A percentile compares a stretch with the other conserved stretches of the same genome.
These are phyloP conservation scores for Xylariaceae sp. DNA, from an alignment of 2,329 filamentous ascomycete species.

Conservation along the genomic window DNA sequence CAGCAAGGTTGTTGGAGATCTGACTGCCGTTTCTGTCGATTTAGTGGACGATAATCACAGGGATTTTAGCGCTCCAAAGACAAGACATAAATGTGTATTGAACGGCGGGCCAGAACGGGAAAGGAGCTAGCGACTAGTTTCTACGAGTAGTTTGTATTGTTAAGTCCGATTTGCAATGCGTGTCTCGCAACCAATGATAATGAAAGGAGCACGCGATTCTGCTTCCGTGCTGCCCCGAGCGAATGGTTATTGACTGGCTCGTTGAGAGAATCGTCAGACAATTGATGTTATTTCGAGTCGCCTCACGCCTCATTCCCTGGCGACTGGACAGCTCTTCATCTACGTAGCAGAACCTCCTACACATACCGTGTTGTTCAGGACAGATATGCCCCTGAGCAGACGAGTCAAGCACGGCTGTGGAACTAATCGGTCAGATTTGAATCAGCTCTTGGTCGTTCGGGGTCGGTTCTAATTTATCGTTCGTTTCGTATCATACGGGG, in stretches of 20 bases:
- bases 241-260: neutral
- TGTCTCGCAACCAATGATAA: neutral
- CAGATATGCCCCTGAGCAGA: neutral
- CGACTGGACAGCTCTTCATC: too few relatives aligned
- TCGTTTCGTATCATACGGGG: neutral
- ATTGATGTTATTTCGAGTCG: neutral
- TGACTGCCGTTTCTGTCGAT: conserved; percentile 25
- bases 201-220: neutral
- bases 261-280: neutral
- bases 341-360: neutral
- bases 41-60: neutral
- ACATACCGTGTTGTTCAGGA: neutral
- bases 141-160: neutral
- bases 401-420: too few relatives aligned
- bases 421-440: too few relatives aligned
- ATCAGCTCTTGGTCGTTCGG: neutral
- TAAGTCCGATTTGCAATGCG: neutral
- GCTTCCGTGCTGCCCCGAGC: neutral
- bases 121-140: neutral
- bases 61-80: neutral
- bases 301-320: too few relatives aligned
- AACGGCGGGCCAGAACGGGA: neutral
- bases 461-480: too few relatives aligned
- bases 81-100: neutral
- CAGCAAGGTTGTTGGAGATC: conserved; percentile 22